phyloP scores from a whole-genome alignment of 139 green algal species.

The Chlamydomonas asymmetrica region DNA sequence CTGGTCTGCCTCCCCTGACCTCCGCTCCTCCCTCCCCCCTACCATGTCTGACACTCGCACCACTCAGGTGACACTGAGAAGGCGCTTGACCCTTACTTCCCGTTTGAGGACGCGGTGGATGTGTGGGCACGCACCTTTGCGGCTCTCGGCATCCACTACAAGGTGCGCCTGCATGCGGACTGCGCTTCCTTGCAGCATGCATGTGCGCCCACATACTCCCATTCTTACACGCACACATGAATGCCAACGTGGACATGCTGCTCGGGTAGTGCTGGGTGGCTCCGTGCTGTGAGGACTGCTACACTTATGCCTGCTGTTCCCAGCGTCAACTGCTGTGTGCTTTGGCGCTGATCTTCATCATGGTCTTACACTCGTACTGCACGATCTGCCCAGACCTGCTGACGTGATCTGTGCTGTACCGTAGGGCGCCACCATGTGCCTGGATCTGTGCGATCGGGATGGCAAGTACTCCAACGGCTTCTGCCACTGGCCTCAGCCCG shows the following conservation, averaged over 20 bases:
- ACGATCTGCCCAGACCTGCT: too few relatives aligned
- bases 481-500: conserved; percentile 70
- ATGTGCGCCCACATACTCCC: conserved; percentile 4
- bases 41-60: too few relatives aligned
- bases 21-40: neutral
- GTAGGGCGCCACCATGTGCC: conserved; percentile 58
- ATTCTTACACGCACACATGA: neutral
- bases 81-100: conserved; percentile 68
- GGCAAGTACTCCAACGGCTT: conserved; percentile 82
- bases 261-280: too few relatives aligned
- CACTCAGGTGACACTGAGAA: conserved; percentile 62
- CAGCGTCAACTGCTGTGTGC: too few relatives aligned
- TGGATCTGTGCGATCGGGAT: conserved; percentile 72
- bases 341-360: too few relatives aligned
- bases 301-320: too few relatives aligned
- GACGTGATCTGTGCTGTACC: too few relatives aligned
- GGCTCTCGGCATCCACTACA: conserved; percentile 78
- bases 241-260: too few relatives aligned
- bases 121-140: conserved; percentile 80
- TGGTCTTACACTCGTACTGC: too few relatives aligned
- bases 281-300: too few relatives aligned
- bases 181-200: too few relatives aligned
- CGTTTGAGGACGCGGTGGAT: conserved; percentile 64
- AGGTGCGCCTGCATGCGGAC: too few relatives aligned
- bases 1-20: neutral